phyloP scores from a whole-genome alignment of 805 yeast genomes.

The Grigorovia jiainica region DNA sequence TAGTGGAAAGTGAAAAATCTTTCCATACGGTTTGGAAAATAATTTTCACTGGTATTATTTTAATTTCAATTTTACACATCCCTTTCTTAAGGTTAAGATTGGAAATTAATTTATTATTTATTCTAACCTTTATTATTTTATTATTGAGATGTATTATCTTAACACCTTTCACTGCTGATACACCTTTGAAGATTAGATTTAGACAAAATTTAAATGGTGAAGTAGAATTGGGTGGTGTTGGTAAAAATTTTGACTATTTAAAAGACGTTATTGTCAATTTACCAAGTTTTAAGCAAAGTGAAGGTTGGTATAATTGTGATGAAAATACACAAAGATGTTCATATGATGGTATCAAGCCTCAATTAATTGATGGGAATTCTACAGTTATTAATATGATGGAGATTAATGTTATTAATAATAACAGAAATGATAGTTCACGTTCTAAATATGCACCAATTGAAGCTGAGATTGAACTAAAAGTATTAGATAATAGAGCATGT shows the following conservation, averaged over 20 bases:
- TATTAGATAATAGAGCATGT: conserved; percentile 57
- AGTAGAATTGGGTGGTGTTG: conserved; percentile 9
- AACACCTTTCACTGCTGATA: conserved; percentile 44
- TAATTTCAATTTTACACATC: conserved; percentile 14
- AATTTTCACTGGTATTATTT: conserved; percentile 27
- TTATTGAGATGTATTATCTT: conserved; percentile 26
- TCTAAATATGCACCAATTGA: conserved; percentile 55
- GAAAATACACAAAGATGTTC: conserved; percentile 41
- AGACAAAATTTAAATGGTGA: conserved; percentile 45
- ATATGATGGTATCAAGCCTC: conserved; percentile 43
- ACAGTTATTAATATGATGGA: conserved; percentile 36
- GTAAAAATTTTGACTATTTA: conserved; percentile 16
- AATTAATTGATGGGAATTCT: conserved; percentile 32
- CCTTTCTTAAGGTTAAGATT: conserved; percentile 4
- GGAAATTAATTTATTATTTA: neutral
- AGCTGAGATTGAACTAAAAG: conserved; percentile 52
- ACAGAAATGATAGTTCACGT: conserved; percentile 34
- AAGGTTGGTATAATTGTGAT: conserved; percentile 30
- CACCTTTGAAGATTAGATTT: conserved; percentile 68
- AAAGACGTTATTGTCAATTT: conserved; percentile 43
- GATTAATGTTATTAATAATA: conserved; percentile 42
- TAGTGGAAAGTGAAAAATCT: conserved; percentile 51
- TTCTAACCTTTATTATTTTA: conserved; percentile 1
- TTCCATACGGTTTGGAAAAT: conserved; percentile 31
- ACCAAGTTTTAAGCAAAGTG: conserved; percentile 47